Evolutionary conservation across 1,139 yeast genomes (phyloP).

Genomic region (Yamadazyma conglobata): DNA sequence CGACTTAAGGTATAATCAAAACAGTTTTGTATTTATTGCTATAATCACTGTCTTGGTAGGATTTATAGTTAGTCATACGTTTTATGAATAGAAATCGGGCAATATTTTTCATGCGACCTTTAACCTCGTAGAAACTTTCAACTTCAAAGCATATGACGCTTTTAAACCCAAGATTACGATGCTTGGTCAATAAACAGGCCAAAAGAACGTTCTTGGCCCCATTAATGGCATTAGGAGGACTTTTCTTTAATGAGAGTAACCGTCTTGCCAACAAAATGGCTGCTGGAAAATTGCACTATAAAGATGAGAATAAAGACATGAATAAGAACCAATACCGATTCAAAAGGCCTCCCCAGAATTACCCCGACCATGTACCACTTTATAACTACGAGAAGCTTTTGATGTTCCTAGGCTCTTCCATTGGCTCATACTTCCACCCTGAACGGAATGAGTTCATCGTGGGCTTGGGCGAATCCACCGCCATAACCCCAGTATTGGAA

Average conservation of each 20-base stretch:
- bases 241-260: slow-evolving; percentile 45
- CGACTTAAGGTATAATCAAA: slow-evolving; percentile 9
- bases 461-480: slow-evolving; percentile 93
- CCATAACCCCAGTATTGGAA: slow-evolving; percentile 63
- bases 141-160: no score
- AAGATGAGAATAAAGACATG: slow-evolving; percentile 31
- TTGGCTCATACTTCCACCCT: slow-evolving; percentile 84
- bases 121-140: no score
- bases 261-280: slow-evolving; percentile 58
- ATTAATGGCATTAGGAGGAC: slow-evolving; percentile 21
- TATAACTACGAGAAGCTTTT: slow-evolving; percentile 58
- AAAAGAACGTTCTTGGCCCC: slow-evolving; percentile 12
- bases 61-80: slow-evolving; percentile 4
- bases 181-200: not conserved
- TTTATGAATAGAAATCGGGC: slow-evolving; percentile 2
- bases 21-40: slow-evolving; percentile 5
- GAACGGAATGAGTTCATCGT: slow-evolving; percentile 78
- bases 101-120: no score
- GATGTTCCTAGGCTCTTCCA: slow-evolving; percentile 69
- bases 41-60: slow-evolving; percentile 7
- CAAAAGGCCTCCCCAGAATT: slow-evolving; percentile 45
- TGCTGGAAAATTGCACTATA: slow-evolving; percentile 48
- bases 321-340: slow-evolving; percentile 30
- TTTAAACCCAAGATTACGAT: no score
- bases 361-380: slow-evolving; percentile 82